phyloP scores from a whole-genome alignment of 176 grass and related monocot genomes.

The Eragrostis curvula region DNA sequence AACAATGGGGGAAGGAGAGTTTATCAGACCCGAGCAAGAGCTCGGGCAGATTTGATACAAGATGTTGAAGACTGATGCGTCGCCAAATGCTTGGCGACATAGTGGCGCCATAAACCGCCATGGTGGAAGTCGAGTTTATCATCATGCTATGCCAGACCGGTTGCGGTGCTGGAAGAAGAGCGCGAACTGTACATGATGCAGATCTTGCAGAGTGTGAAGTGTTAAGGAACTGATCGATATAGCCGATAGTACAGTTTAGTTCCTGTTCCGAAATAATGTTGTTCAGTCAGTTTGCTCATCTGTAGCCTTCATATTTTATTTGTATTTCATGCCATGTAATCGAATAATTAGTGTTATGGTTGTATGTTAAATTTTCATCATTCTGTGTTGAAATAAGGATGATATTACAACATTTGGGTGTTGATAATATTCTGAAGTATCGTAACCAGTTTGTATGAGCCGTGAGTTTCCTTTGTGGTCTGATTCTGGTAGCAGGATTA shows the following conservation, averaged over 20 bases:
- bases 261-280: conserved; percentile 35
- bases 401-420: not conserved
- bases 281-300: conserved; percentile 1
- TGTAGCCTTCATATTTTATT: conserved; percentile 31
- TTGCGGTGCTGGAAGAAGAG: not conserved
- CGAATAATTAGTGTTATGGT: conserved; percentile 14
- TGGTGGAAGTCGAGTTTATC: conserved; percentile 26
- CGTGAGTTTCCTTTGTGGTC: not conserved
- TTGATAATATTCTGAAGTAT: conserved; percentile 21
- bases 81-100: conserved; percentile 33
- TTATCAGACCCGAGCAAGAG: conserved; percentile 53
- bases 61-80: conserved; percentile 44
- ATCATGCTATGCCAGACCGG: not conserved
- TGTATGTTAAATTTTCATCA: conserved; percentile 29
- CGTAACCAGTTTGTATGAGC: not conserved
- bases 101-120: conserved; percentile 1
- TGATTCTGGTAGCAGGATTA: not conserved
- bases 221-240: conserved; percentile 8
- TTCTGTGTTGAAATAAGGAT: conserved; percentile 42
- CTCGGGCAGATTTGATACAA: conserved; percentile 41
- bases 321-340: conserved; percentile 39
- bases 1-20: conserved; percentile 47
- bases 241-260: conserved; percentile 34
- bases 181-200: not conserved
- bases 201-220: conserved; percentile 27